Conservation (phyloP, 768 basidiomycete genomes). For the Xerocomus brunneocitrinus region DNA sequence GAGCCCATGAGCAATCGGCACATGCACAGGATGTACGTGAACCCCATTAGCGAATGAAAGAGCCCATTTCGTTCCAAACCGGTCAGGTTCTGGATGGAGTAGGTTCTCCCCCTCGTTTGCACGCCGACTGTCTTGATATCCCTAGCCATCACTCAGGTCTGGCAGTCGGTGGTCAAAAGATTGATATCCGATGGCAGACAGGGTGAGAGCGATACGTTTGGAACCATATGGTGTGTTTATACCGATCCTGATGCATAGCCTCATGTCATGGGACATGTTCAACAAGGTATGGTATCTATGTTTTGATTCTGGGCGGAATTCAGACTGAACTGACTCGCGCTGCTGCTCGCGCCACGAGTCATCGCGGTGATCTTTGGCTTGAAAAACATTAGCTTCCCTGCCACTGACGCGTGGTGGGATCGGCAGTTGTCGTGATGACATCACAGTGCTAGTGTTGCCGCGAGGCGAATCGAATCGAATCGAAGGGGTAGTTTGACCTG, state of each 20-base stretch:
- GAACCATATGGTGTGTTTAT: neutral
- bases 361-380: constrained; percentile 44
- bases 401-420: neutral
- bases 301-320: too few species aligned
- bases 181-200: constrained; percentile 12
- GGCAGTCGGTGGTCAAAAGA: constrained; percentile 5
- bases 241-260: constrained; percentile 20
- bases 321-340: neutral
- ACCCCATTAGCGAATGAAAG: constrained; percentile 12
- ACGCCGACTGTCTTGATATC: neutral
- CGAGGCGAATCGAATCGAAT: too few species aligned
- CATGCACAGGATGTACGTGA: constrained; percentile 19
- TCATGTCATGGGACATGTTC: constrained; percentile 28
- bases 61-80: constrained; percentile 32
- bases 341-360: constrained; percentile 39
- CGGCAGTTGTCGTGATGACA: neutral
- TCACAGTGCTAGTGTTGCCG: too few species aligned
- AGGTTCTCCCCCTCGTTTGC: constrained; percentile 10
- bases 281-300: constrained; percentile 9
- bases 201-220: constrained; percentile 13
- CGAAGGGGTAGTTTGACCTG: too few species aligned
- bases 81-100: constrained; percentile 38
- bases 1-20: constrained; percentile 35
- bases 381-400: constrained; percentile 29
- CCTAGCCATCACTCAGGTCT: constrained; percentile 7